Conservation (phyloP, 257 asterid genomes). For the Salvia rosmarinus region DNA sequence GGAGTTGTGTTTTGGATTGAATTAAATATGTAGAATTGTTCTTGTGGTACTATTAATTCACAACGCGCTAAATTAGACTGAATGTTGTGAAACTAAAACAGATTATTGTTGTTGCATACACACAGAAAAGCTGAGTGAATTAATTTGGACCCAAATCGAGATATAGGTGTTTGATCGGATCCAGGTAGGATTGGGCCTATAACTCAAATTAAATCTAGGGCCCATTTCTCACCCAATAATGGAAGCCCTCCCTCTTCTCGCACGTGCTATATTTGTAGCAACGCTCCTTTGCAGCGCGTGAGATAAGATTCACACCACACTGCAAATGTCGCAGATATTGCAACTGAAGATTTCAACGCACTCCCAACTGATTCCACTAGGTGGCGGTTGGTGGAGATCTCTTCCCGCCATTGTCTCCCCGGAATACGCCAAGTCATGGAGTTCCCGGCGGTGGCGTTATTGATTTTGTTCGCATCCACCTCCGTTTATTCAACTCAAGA, state of each 20-base stretch:
- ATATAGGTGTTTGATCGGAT: background rate
- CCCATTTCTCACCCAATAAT: background rate
- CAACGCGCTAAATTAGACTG: too few relatives aligned
- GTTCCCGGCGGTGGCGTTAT: constrained; percentile 35
- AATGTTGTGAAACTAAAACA: too few relatives aligned
- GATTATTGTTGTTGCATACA: too few relatives aligned
- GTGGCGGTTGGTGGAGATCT: constrained; percentile 27
- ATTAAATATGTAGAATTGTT: too few relatives aligned
- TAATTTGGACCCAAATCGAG: background rate
- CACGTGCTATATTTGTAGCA: background rate
- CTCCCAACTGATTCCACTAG: constrained; percentile 32
- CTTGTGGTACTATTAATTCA: too few relatives aligned
- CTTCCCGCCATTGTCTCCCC: constrained; percentile 32
- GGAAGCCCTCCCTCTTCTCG: background rate
- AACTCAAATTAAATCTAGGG: background rate
- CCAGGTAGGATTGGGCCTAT: background rate
- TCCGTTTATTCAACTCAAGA: constrained; percentile 44
- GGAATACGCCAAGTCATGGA: constrained; percentile 33
- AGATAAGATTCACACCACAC: background rate
- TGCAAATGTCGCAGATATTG: constrained; percentile 5
- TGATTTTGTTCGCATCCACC: constrained; percentile 34
- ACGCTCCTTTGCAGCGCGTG: constrained; percentile 36
- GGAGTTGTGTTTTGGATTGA: too few relatives aligned
- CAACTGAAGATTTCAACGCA: constrained; percentile 22
- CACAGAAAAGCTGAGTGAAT: too few relatives aligned